These are phyloP conservation scores for Leersia perrieri DNA, from an alignment of 176 grass and related monocot genomes.

Conservation along the genomic window DNA sequence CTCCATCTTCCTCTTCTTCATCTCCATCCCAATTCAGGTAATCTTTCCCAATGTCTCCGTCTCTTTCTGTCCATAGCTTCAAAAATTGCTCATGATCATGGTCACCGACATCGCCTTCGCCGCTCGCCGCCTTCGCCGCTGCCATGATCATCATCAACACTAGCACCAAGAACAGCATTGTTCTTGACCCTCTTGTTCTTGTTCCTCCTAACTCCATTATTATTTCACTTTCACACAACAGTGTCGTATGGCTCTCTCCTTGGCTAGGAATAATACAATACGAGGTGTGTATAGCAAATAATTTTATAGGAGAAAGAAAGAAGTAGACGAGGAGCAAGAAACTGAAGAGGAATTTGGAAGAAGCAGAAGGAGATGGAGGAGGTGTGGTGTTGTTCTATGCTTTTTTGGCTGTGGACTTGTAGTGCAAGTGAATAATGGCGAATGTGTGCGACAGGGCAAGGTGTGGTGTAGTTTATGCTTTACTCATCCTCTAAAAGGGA, in stretches of 20 bases:
- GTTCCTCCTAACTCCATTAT: slow-evolving; percentile 40
- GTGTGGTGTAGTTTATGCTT: slow-evolving; percentile 65
- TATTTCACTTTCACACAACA: background rate
- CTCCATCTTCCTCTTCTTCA: fast-evolving
- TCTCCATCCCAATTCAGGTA: background rate
- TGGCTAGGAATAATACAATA: background rate
- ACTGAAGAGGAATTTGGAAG: background rate
- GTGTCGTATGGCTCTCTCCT: background rate
- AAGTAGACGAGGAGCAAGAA: background rate
- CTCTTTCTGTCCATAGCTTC: slow-evolving; percentile 18
- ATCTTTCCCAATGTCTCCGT: background rate
- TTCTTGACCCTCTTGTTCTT: background rate
- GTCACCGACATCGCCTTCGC: background rate
- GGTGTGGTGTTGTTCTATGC: background rate
- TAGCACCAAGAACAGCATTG: slow-evolving; percentile 10
- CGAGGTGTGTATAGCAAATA: background rate
- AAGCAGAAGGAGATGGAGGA: background rate
- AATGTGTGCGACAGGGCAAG: slow-evolving; percentile 29
- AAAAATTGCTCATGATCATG: background rate
- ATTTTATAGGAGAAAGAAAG: background rate
- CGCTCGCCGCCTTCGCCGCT: background rate
- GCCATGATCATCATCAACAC: background rate
- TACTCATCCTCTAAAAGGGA: slow-evolving; percentile 49
- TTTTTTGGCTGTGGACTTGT: slow-evolving; percentile 33
- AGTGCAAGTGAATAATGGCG: slow-evolving; percentile 63